Evolutionary conservation across 1,139 yeast genomes (phyloP).

Genomic region (Arxiozyma slooffiae): DNA sequence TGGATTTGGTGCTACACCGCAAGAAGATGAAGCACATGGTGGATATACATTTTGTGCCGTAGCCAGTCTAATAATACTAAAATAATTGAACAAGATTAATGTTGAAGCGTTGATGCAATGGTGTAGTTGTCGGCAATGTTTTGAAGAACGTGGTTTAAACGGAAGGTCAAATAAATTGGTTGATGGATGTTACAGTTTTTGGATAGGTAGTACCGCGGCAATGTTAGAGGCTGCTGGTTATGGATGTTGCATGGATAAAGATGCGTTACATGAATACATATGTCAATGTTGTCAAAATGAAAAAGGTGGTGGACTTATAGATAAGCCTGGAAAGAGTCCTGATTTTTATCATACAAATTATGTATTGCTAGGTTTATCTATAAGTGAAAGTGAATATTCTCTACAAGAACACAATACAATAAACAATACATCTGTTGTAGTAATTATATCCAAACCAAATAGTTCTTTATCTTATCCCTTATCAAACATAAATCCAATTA

Average conservation of each 20-base stretch:
- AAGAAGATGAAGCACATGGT: constrained; percentile 83
- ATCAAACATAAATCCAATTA: constrained; percentile 32
- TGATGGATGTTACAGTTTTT: constrained; percentile 91
- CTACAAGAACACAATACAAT: constrained; percentile 14
- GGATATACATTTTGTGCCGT: constrained; percentile 90
- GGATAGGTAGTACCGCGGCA: constrained; percentile 85
- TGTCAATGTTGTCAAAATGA: constrained; percentile 64
- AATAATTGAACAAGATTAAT: constrained; percentile 31
- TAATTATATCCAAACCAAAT: constrained; percentile 9
- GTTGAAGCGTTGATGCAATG: constrained; percentile 45
- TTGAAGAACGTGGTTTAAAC: constrained; percentile 71
- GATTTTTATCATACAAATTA: constrained; percentile 93
- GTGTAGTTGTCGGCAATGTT: constrained; percentile 60
- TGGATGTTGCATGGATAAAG: constrained; percentile 39
- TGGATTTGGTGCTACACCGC: constrained; percentile 77
- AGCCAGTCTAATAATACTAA: constrained; percentile 48
- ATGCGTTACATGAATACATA: constrained; percentile 54
- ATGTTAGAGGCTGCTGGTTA: constrained; percentile 33
- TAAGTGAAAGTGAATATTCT: constrained; percentile 47
- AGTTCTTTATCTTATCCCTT: not conserved
- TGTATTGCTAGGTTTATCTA: constrained; percentile 64
- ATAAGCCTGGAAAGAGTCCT: constrained; percentile 73
- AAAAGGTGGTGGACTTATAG: constrained; percentile 63
- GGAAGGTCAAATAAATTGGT: constrained; percentile 91
- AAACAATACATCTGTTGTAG: constrained; percentile 2